phyloP scores from a whole-genome alignment of 1,139 yeast genomes.

The Nakaseomyces bracarensis region DNA sequence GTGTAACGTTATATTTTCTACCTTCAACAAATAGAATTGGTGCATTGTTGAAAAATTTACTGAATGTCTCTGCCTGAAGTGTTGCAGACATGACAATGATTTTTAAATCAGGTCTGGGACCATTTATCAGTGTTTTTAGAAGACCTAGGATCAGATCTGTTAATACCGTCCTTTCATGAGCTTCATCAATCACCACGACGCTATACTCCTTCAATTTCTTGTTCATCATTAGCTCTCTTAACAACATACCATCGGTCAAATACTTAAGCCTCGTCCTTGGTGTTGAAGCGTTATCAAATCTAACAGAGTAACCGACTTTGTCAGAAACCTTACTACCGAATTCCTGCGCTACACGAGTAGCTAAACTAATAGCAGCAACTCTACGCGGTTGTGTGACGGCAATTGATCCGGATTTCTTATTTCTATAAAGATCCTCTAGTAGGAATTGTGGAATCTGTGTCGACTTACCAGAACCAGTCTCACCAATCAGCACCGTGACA shows the following conservation, averaged over 20 bases:
- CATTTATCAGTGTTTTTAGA: conserved; percentile 54
- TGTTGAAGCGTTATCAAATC: conserved; percentile 58
- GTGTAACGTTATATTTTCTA: conserved; percentile 74
- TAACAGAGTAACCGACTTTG: conserved; percentile 88
- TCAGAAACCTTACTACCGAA: conserved; percentile 68
- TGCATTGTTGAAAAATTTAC: conserved; percentile 66
- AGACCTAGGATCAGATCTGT: conserved; percentile 89
- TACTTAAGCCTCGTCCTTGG: conserved; percentile 65
- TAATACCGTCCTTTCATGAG: conserved; percentile 90
- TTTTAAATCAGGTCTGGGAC: conserved; percentile 43
- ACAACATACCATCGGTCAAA: conserved; percentile 93
- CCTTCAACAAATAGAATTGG: conserved; percentile 85
- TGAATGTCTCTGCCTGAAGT: conserved; percentile 82
- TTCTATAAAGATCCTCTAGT: conserved; percentile 33
- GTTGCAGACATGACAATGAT: conserved; percentile 86
- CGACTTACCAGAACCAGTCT: conserved; percentile 97
- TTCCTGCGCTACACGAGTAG: conserved; percentile 88
- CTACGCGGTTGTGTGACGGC: conserved; percentile 97
- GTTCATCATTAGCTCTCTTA: conserved; percentile 83
- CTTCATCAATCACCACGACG: conserved; percentile 87
- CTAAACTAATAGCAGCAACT: conserved; percentile 93
- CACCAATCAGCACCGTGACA: conserved; percentile 83
- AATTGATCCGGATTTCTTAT: conserved; percentile 41
- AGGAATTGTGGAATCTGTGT: conserved; percentile 94
- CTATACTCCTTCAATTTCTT: conserved; percentile 54